Evolutionary conservation across 164 flowering plant species (phyloP), one percentile per base, ranked within the genome.

Genomic region (Magnolia changhungtana): DNA sequence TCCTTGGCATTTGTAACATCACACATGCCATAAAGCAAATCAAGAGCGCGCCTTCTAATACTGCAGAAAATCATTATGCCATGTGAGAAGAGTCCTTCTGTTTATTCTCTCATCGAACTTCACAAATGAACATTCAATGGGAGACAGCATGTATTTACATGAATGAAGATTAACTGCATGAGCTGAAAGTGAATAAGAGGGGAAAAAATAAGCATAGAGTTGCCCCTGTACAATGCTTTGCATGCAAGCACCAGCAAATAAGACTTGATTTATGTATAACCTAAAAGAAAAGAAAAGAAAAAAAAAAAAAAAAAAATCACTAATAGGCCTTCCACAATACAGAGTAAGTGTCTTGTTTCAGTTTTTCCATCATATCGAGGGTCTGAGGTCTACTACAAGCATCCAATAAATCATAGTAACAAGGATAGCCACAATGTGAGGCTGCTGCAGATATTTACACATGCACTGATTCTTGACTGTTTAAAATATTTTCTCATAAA

Each of bases 1-100:
- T 96, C 99, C 87, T 96, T 96, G 65, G 99, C 98, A 85, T 96
- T 96, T 69, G 99, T 87, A 80, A 96, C 91, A 84, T 96, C 99
- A 81, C 99, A 96, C 99, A 96, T 94, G 77, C 96, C 98, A 89
- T 96, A 94, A 3, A 96, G 92, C 83, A 96, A 87, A 88, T 96
- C 99, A 84, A 96, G 98, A 79, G 99, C 98, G 73, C 99, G 97
- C 78, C 98, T 88, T 66, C 98, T 85, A 51, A 96, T 96, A 79
- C 99, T 96, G 98, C 69, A 81, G 52, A 50, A 27, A 11, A 29
- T 50, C 50, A 67, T 69, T 31, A 58, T 18, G 45, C 6, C 16
- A 63, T 37, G 52, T 74, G 52, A 74, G 69, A 27, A 65, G 0
- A 63, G 50, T 68, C 18, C 49, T 68, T n/a, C 4, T 68, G 18